Base-by-base conservation (phyloP, 129 eudicot species). In the Helianthus tuberosus region DNA sequence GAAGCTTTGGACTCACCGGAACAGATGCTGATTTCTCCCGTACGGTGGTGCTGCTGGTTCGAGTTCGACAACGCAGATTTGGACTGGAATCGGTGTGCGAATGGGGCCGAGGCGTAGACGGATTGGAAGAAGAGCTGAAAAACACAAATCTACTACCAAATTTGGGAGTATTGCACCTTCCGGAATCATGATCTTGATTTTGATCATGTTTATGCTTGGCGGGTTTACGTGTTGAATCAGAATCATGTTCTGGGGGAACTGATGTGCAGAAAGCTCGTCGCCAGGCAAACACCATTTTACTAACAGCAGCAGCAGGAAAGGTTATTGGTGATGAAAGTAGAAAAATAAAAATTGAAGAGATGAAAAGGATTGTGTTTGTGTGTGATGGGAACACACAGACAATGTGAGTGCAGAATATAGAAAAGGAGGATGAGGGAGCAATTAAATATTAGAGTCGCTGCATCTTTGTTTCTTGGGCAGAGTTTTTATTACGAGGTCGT, bases 201-300 rank as follows among this genome's bases (percentile, higher is more conserved):
- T 39, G 8, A 43, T 67, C 71, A 50, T 78, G 35, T 32, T 81
- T 43, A 62, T 79, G 46, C 12, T 15, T 11, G 13, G 64, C 11
- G 23, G 53, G 8, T 48, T 55, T 43, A 29, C 64, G 11, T 75
- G 71, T 1, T 38, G 80, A n/a, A 46, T 87, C 86, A 11, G 60
- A n/a, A 46, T 89, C 87, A 14, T 58, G 68, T 76, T 94, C 90
- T 68, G 74, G 81, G 3, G 93, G 93, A 47, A 86, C 80, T 11
- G 98, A 85, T 57, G 97, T 94, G 46, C 98, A 94, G 71, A 94
- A 94, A 23, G 97, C 97, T 84, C 85, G 83, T 75, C 98, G 78
- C 98, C 98, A 91, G 57, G 97, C 91, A 67, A 87, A 82, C 81
- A 85, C 96, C 97, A 90, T 94, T 74, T 15, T 73, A 14, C n/a